Evolutionary conservation across 1,284 basidiomycete species (phyloP).

Genomic region (Ceratobasidium sp.): DNA sequence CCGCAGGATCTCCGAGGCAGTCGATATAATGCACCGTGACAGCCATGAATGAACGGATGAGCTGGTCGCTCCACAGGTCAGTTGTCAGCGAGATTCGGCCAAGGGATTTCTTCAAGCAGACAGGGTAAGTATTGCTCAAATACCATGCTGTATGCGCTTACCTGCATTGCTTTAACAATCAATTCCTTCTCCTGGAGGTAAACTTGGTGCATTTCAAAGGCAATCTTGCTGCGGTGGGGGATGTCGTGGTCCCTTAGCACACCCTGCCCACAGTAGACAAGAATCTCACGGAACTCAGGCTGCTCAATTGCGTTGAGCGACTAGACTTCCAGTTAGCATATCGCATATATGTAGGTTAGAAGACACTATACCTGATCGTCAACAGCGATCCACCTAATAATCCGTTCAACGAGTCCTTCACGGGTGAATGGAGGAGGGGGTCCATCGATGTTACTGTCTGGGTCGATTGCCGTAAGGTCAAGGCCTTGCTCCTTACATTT

Average conservation of each 20-base stretch:
- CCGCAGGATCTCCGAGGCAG: neutral
- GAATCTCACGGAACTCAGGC: slow-evolving; percentile 28
- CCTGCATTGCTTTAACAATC: slow-evolving; percentile 4
- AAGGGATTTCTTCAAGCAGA: slow-evolving; percentile 21
- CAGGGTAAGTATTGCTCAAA: neutral
- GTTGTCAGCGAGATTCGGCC: slow-evolving; percentile 40
- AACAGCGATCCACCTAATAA: neutral
- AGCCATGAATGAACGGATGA: slow-evolving; percentile 24
- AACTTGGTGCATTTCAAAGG: neutral
- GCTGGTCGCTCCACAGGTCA: slow-evolving; percentile 38
- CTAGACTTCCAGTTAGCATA: neutral
- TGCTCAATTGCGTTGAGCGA: slow-evolving; percentile 21
- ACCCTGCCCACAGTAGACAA: slow-evolving; percentile 3
- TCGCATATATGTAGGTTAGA: neutral
- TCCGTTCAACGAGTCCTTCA: neutral
- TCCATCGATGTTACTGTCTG: neutral
- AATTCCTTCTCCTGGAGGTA: neutral
- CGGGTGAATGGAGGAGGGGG: neutral
- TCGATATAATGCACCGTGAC: slow-evolving; percentile 38
- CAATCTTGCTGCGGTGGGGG: slow-evolving; percentile 32
- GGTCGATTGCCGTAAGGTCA: too few relatives aligned
- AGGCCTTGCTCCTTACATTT: slow-evolving; percentile 3
- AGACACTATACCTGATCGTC: neutral
- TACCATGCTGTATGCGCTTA: neutral
- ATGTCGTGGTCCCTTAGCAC: slow-evolving; percentile 25